A percentile compares a stretch with the other conserved stretches of the same genome.
phyloP scores from a whole-genome alignment of 768 basidiomycete species.

The Kwoniella sp. region DNA sequence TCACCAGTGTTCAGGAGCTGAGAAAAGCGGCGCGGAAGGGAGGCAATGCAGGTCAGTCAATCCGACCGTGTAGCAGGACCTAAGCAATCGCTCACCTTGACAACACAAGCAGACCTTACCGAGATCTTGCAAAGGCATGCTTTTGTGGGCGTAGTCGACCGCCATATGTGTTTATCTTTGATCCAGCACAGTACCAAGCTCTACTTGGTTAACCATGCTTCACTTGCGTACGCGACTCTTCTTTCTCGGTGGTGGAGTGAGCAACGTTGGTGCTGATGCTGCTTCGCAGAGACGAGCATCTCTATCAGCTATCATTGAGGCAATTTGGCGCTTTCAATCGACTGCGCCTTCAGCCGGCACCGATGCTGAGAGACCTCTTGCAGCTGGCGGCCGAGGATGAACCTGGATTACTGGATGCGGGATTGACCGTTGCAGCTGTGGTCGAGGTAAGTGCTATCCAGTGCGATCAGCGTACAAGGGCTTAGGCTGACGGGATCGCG shows the following conservation, averaged over 20 bases:
- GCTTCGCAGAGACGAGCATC: slow-evolving; percentile 76
- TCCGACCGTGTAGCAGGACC: too few relatives aligned
- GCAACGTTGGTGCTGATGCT: too few relatives aligned
- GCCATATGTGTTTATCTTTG: slow-evolving; percentile 66
- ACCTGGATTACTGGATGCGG: slow-evolving; percentile 55
- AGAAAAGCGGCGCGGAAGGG: slow-evolving; percentile 60
- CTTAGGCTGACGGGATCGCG: too few relatives aligned
- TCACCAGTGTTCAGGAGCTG: slow-evolving; percentile 69
- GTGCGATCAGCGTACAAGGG: not conserved
- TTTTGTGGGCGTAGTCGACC: slow-evolving; percentile 87
- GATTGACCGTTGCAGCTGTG: slow-evolving; percentile 60
- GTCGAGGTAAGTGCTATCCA: slow-evolving; percentile 65
- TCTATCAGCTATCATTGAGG: slow-evolving; percentile 85
- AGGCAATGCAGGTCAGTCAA: slow-evolving; percentile 64
- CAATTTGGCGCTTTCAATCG: slow-evolving; percentile 82
- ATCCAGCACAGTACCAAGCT: slow-evolving; percentile 84
- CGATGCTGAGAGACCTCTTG: slow-evolving; percentile 65
- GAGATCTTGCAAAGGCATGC: slow-evolving; percentile 82
- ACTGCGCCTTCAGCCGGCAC: slow-evolving; percentile 77
- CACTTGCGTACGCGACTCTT: slow-evolving; percentile 64
- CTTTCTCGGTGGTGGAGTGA: too few relatives aligned
- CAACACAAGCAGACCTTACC: slow-evolving; percentile 59
- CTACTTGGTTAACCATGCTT: slow-evolving; percentile 80
- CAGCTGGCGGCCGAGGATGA: slow-evolving; percentile 74
- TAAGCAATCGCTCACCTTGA: not conserved